These are phyloP conservation scores for Tremella yokohamensis DNA, from an alignment of 768 basidiomycete species.

Conservation along the genomic window DNA sequence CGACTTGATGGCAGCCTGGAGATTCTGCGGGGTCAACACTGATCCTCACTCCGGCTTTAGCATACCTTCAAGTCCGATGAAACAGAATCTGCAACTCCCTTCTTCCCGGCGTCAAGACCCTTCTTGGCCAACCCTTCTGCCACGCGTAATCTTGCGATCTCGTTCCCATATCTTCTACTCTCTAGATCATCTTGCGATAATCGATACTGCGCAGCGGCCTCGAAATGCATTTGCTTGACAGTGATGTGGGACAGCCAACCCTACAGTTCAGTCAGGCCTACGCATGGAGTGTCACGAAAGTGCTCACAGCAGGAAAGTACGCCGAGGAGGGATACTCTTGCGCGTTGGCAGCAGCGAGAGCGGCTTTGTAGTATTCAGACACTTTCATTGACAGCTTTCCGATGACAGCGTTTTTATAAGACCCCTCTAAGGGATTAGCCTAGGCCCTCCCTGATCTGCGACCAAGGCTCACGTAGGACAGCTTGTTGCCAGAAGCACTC, in stretches of 20 bases:
- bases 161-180: constrained; percentile 71
- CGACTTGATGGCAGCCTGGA: constrained; percentile 67
- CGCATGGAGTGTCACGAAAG: neutral
- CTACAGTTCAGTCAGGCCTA: constrained; percentile 52
- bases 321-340: constrained; percentile 40
- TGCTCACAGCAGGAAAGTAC: constrained; percentile 47
- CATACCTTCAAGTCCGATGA: constrained; percentile 74
- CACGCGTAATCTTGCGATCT: constrained; percentile 71
- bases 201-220: constrained; percentile 80
- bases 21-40: constrained; percentile 57
- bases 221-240: constrained; percentile 78
- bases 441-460: neutral
- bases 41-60: neutral
- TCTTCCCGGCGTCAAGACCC: constrained; percentile 65
- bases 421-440: constrained; percentile 50
- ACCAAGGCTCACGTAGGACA: constrained; percentile 62
- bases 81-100: constrained; percentile 63
- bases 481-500: constrained; percentile 96
- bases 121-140: constrained; percentile 67
- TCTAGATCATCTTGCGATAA: constrained; percentile 83
- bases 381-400: constrained; percentile 77
- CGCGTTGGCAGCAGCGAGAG: constrained; percentile 49
- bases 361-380: constrained; percentile 63
- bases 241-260: constrained; percentile 76
- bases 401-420: constrained; percentile 76